These are phyloP conservation scores for Micractinium sp. DNA, from an alignment of 139 green algal genomes.

Conservation along the genomic window DNA sequence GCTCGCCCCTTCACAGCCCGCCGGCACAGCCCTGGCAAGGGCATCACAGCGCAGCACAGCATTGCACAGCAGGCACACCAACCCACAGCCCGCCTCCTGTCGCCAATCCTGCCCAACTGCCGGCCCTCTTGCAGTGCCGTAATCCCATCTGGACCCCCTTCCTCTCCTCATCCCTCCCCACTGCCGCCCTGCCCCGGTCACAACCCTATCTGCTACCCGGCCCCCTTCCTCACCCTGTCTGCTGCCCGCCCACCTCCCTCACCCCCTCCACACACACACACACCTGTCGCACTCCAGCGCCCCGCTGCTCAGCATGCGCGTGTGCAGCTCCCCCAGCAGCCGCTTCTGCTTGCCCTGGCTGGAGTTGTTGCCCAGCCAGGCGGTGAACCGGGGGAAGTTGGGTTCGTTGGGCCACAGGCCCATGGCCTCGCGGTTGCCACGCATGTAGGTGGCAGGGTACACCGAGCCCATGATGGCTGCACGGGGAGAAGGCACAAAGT, in stretches of 20 bases:
- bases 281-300: conserved; percentile 48
- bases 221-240: background rate
- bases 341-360: conserved; percentile 87
- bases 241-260: background rate
- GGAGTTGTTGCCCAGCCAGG: conserved; percentile 93
- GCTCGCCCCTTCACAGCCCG: too few relatives aligned
- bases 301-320: conserved; percentile 72
- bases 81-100: too few relatives aligned
- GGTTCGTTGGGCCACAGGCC: conserved; percentile 65
- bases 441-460: conserved; percentile 78
- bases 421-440: conserved; percentile 74
- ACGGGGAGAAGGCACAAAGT: too few relatives aligned
- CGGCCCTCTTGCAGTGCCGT: too few relatives aligned
- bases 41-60: too few relatives aligned
- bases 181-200: too few relatives aligned
- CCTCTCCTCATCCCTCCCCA: too few relatives aligned
- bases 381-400: conserved; percentile 91
- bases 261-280: background rate
- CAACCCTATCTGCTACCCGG: too few relatives aligned
- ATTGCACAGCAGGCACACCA: too few relatives aligned
- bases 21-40: too few relatives aligned
- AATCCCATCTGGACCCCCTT: too few relatives aligned
- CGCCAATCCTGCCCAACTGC: too few relatives aligned
- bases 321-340: conserved; percentile 89
- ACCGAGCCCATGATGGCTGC: conserved; percentile 74